Base-by-base conservation (phyloP, 345 rosid genomes). In the Camelina sativa region DNA sequence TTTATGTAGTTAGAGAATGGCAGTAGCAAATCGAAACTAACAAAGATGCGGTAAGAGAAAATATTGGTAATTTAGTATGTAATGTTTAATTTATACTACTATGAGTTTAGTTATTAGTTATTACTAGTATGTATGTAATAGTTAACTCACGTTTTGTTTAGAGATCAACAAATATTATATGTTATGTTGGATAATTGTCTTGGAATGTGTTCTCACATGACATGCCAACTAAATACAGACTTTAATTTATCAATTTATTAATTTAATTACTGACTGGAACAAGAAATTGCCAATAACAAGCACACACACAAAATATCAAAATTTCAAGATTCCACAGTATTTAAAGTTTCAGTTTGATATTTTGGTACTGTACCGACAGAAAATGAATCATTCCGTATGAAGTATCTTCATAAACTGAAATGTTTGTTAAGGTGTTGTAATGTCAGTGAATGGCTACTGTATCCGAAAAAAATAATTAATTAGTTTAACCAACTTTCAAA, bases 191-290 rank as follows among this genome's bases (percentile, higher is more conserved):
- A 69, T 69, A 58, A 37, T 58, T 58, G 65, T 65, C 63, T 75
- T 60, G 80, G 53, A 37, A 40, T 65, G 72, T 19, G 72, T 71
- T 56, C 67, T 44, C 72, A 65, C 63, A 65, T 77, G 67, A 71
- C 63, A 40, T 65, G 76, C 73, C 76, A 65, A 77, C 76, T 40
- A 63, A 50, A 30, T 48, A 77, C 72, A 65, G 72, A 65, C 67
- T 71, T 71, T 65, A 17, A 11, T 58, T 71, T 65, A 63, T 77
- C 73, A 65, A 71, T 35, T 58, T 65, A 77, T 62, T 54, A 50
- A n/a, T 37, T 67, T 74, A 67, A 25, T 67, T 20, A 69, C 62
- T 53, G 28, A 30, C 64, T 75, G 30, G 10, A 75, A 32, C 79
- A 52, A 1, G 10, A 53, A 59, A 23, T 32, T 50, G 11, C 55